Evolutionary conservation across 2,329 filamentous ascomycete genomes (phyloP).

Genomic region (Cadophora sp.): DNA sequence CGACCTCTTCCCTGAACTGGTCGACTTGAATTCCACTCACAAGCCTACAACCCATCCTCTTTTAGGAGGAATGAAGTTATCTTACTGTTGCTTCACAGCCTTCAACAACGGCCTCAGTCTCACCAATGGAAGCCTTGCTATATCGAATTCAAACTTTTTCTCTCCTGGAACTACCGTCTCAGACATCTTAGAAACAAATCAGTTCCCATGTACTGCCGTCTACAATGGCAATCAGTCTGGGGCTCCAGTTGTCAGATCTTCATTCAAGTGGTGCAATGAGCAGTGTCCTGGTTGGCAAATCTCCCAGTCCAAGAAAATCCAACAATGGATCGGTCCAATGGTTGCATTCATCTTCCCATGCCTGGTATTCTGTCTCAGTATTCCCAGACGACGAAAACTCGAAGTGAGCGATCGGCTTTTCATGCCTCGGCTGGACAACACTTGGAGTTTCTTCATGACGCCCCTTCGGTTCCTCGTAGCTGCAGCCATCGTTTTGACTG

Average conservation of each 20-base stretch:
- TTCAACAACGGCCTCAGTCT: conserved; percentile 17
- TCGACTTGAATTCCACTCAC: not conserved
- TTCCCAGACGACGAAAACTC: conserved; percentile 9
- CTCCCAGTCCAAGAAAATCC: conserved; percentile 16
- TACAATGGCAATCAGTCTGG: conserved; percentile 21
- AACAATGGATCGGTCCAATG: conserved; percentile 30
- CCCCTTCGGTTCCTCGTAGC: conserved; percentile 18
- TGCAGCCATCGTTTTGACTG: conserved; percentile 17
- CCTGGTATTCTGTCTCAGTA: conserved; percentile 28
- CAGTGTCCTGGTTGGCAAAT: conserved; percentile 27
- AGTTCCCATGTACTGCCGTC: conserved; percentile 24
- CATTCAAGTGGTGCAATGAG: conserved; percentile 28
- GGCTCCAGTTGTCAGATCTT: conserved; percentile 15
- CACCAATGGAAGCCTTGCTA: conserved; percentile 14
- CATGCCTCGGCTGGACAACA: not conserved
- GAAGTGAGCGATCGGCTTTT: conserved; percentile 10
- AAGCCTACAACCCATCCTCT: not conserved
- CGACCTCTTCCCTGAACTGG: conserved; percentile 15
- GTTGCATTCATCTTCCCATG: conserved; percentile 30
- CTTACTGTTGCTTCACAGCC: conserved; percentile 26
- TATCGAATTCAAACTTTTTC: conserved; percentile 8
- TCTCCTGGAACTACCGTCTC: conserved; percentile 1
- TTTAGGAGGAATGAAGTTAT: conserved; percentile 17
- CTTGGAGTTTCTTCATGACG: conserved; percentile 4
- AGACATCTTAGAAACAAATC: not conserved